Base-by-base conservation (phyloP, 108 stramenopile species). In the Cyclostephanos invisitatus region DNA sequence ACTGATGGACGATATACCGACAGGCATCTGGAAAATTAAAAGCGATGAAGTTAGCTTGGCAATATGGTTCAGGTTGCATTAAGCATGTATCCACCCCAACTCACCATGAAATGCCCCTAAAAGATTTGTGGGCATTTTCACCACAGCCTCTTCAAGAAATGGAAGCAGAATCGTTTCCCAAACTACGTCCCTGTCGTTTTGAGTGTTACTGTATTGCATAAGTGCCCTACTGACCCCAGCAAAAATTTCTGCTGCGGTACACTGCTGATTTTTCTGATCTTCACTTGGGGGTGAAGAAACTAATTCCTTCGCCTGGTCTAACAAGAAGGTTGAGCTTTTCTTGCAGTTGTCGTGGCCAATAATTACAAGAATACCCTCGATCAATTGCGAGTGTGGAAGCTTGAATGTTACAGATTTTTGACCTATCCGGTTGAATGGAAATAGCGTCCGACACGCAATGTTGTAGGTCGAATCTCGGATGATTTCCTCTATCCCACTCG, bases 201-300 rank as follows among this genome's bases (percentile, higher is more conserved):
- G 42, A 38, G 55, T 62, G n/a, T 8, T 35, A 37, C 64, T 74
- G 14, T 76, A 82, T 10, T 72, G 59, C 20, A 88, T 54, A 55
- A 91, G 64, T 6, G 84, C 91, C 27, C 86, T 59, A 48, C 72
- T 68, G 11, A 96, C 83, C 10, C 92, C 95, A 21, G 86, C 89
- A 65, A 91, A 94, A 36, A 96, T 89, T 73, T 96, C 95, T 4
- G 92, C 92, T 2, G 93, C 81, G 25, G 92, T 90, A 37, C 78
- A 74, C 51, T 91, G 91, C 53, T 89, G 83, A 70, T 94, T 94
- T 3, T 86, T 78, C 71, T 96, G 95, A 63, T 96, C 95, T 84
- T 96, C 95, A 38, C 77, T 90, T 28, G 95, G 95, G 38, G 87
- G 91, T 24, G 91, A 72, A 42, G 82, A 54, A 29, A 89, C 88